Evolutionary conservation across 306 rosid species (phyloP), one percentile per base, ranked within the genome.

Genomic region (Prunus campanulata): DNA sequence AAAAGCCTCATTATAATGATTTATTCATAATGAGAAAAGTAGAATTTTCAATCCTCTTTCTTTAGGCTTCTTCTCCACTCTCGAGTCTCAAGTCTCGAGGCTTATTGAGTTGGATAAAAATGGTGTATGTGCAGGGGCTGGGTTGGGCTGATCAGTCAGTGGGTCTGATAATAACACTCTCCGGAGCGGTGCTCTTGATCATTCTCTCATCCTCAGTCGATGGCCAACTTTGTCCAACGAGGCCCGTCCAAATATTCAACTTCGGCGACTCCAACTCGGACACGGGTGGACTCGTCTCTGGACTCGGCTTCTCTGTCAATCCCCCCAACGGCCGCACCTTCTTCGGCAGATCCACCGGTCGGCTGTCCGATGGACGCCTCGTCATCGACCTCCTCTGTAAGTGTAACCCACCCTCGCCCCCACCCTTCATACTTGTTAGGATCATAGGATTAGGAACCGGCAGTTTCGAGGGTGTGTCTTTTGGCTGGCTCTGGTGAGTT

Each of bases 241-340:
- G 82, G 46, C 89, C 91, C 0, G 57, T 83, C 44, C 44, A 7
- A 20, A 27, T 94, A 72, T 92, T 94, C 78, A 95, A 85, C 71
- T 90, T 94, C 76, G 98, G 98, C 2, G 98, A 94, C 82, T 94
- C 98, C 30, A 94, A 94, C 91, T 94, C 98, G 52, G 98, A 94
- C 85, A 94, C 98, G 2, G 98, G 98, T 22, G 98, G 97, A 74
- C 93, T 94, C 76, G 83, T 78, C 9, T 87, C 98, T 3, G 98
- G 96, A 25, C 96, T 94, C 78, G 98, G 98, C 66, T 94, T 83
- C 82, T 87, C 91, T 1, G 75, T 94, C 68, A 85, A 85, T 50
- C 83, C 64, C 18, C 97, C 98, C 30, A 87, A 94, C 77, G 98
- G 97, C 66, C 95, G 97, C 27, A 52, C 88, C n/a, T 94, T 86